Evolutionary conservation across 768 basidiomycete genomes (phyloP).

Genomic region (Calocybe cyanea): DNA sequence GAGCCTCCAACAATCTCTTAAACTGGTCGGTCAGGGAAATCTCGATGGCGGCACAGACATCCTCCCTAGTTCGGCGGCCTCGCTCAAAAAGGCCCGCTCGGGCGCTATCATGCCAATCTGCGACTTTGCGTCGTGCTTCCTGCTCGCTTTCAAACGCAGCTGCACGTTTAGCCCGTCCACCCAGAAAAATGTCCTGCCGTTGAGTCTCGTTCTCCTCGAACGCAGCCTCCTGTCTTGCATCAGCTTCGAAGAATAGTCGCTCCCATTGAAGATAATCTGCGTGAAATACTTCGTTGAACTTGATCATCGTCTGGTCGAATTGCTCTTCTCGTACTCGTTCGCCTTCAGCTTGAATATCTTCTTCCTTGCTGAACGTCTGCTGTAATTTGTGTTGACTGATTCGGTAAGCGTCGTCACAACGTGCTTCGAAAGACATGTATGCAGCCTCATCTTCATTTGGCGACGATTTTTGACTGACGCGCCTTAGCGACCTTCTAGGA

Average conservation of each 20-base stretch:
- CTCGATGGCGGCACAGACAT: not conserved
- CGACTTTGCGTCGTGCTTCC: not conserved
- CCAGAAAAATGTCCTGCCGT: constrained; percentile 1
- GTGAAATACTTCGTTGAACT: not conserved
- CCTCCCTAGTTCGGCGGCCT: not conserved
- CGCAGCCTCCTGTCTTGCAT: not conserved
- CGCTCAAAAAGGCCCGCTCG: not conserved
- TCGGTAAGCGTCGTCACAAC: not conserved
- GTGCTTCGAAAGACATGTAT: not conserved
- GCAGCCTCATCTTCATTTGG: not conserved
- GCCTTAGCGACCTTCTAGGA: no score
- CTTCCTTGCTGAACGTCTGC: constrained; percentile 2
- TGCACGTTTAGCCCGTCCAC: not conserved
- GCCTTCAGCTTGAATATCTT: not conserved
- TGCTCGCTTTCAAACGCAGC: not conserved
- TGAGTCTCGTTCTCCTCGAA: not conserved
- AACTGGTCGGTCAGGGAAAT: constrained; percentile 1
- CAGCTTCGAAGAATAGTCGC: not conserved
- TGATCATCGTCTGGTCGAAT: not conserved
- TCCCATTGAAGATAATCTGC: not conserved
- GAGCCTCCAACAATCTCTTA: not conserved
- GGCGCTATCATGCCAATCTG: constrained; percentile 1
- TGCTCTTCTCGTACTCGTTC: constrained; percentile 3
- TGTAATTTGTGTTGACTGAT: not conserved
- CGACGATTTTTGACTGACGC: not conserved